Base-by-base conservation (phyloP, 495 filamentous ascomycete species). In the Penicillium tannophilum region DNA sequence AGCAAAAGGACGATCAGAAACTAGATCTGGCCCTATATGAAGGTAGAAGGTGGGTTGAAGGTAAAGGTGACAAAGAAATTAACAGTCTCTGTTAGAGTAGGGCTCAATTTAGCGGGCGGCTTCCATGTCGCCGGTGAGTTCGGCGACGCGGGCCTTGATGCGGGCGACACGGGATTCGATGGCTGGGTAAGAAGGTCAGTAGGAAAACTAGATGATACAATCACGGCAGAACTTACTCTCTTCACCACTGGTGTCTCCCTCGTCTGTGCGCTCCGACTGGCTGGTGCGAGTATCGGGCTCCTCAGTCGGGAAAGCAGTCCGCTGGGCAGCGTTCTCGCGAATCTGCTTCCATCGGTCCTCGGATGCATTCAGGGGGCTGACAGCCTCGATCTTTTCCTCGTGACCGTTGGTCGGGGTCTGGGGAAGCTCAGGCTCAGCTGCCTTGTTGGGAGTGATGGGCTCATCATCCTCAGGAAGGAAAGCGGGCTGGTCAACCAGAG, bases 131-230 rank as follows among this genome's bases (percentile, higher is more conserved):
- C 89, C 89, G 12, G 95, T 98, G 65, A 98, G 73, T 74, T 96
- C 91, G 46, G 94, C 94, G 47, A 98, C 95, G 36, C 94, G 84
- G 55, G 95, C 95, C 76, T 97, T 97, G 83, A 98, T 98, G 55
- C 95, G 90, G 36, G 94, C 94, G 58, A 97, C 94, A 55, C 94
- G 90, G 41, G 91, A 90, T 72, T 98, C 94, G 63, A 98, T 97
- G 28, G 92, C 91, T 95, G 58, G 10, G 20, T 48, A 63, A 47
- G n/a, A 30, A 61, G 68, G 17, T 72, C 61, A 72, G 65, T 55
- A n/a, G 8, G 16, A 8, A 19, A 39, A 47, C 4, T 31, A 28
- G 20, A 17, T 28, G 20, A 17, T 28, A 30, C 9, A 16, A 33
- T 11, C 17, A 16, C 4, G 4, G 26, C 7, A 8, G 0, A 12